Conservation (phyloP, 768 basidiomycete species). For the Botryobasidium botryosum region DNA sequence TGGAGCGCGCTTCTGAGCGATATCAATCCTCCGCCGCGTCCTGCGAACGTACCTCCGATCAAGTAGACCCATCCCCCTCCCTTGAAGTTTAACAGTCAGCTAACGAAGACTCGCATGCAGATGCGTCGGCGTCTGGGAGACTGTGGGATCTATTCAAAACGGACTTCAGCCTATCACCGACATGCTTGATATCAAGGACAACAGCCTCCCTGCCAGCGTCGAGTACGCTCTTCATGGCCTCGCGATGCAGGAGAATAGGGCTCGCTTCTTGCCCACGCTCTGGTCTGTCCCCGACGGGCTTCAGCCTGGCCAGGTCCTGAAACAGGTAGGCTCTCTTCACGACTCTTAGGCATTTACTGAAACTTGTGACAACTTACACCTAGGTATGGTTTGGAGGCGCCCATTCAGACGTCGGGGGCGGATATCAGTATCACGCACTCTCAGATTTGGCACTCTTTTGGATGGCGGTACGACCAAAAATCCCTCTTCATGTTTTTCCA, state of each 20-base stretch:
- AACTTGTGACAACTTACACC: background rate
- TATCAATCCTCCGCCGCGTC: background rate
- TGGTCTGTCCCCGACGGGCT: background rate
- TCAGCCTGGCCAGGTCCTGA: background rate
- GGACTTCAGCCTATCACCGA: background rate
- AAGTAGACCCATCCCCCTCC: background rate
- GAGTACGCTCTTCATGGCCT: conserved; percentile 2
- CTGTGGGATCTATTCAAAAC: background rate
- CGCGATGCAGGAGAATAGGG: conserved; percentile 1
- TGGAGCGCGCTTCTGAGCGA: background rate
- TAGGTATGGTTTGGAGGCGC: conserved; percentile 1
- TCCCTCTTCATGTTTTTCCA: background rate
- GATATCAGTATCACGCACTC: conserved; percentile 4
- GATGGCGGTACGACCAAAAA: background rate
- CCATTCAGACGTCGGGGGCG: conserved; percentile 4
- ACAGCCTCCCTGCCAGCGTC: background rate
- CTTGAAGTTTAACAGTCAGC: background rate
- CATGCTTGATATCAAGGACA: background rate
- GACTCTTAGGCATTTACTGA: background rate
- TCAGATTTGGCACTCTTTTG: conserved; percentile 4
- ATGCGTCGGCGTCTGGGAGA: conserved; percentile 4
- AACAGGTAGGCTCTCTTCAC: background rate
- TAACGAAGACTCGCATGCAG: background rate
- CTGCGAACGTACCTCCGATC: background rate
- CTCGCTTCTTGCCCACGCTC: background rate